A percentile compares a stretch with the other conserved stretches of the same genome.
Conservation (phyloP, 2,329 filamentous ascomycete genomes). For the Sphaceloma murrayae region DNA sequence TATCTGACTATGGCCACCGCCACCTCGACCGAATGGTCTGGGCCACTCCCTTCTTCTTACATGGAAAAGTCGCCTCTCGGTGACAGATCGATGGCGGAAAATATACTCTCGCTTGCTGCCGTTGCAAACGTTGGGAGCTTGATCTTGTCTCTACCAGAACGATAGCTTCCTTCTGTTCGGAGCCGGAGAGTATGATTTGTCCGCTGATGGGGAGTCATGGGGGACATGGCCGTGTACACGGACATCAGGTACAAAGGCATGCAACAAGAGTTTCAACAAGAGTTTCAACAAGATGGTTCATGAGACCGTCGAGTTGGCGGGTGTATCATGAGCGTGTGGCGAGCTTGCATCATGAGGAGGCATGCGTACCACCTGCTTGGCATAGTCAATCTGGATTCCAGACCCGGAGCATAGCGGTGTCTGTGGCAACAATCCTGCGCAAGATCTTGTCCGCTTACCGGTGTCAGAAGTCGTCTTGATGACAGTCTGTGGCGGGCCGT, state of each 20-base stretch:
- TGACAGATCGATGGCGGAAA: background rate
- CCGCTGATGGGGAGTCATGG: too few species aligned
- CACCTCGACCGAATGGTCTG: background rate
- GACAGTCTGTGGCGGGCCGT: conserved; percentile 5
- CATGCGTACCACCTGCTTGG: background rate
- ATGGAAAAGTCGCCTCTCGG: background rate
- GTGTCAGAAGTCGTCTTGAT: background rate
- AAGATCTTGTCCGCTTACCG: background rate
- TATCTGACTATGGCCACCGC: too few species aligned
- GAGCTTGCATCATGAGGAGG: too few species aligned
- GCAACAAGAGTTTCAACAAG: too few species aligned
- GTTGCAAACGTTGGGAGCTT: conserved; percentile 7
- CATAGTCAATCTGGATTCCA: background rate
- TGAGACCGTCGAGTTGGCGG: too few species aligned
- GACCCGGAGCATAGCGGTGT: background rate
- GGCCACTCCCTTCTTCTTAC: background rate
- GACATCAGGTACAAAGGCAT: too few species aligned
- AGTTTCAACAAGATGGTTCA: too few species aligned
- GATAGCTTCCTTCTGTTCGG: too few species aligned
- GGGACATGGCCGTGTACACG: too few species aligned
- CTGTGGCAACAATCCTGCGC: conserved; percentile 8
- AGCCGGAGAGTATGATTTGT: too few species aligned
- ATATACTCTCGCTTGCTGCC: conserved; percentile 1
- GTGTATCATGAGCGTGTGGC: too few species aligned
- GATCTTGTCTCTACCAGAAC: background rate